phyloP scores from a whole-genome alignment of 2,329 filamentous ascomycete genomes.

The Raffaelea arxii region DNA sequence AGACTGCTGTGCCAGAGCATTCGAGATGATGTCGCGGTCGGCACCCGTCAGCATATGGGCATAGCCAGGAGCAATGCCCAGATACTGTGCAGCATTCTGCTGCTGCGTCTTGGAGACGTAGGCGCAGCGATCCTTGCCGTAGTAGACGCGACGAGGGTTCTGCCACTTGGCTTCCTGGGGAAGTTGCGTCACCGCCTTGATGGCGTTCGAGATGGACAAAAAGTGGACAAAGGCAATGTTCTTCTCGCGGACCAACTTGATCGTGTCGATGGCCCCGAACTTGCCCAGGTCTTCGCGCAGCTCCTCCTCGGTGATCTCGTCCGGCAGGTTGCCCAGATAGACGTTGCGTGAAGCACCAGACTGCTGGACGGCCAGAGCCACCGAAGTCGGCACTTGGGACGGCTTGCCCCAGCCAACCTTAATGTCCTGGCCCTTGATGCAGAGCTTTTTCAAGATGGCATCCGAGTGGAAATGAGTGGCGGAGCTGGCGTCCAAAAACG shows the following conservation, averaged over 20 bases:
- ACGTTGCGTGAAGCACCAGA: slow-evolving; percentile 95
- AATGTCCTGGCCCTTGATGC: slow-evolving; percentile 97
- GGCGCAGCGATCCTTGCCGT: slow-evolving; percentile 95
- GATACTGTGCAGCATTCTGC: slow-evolving; percentile 95
- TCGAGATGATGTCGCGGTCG: slow-evolving; percentile 93
- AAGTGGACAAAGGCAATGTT: slow-evolving; percentile 97
- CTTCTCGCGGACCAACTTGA: slow-evolving; percentile 97
- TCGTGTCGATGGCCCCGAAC: slow-evolving; percentile 91
- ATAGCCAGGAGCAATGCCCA: slow-evolving; percentile 93
- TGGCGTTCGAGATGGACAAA: slow-evolving; percentile 91
- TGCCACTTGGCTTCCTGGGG: slow-evolving; percentile 98
- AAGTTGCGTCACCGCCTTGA: slow-evolving; percentile 94
- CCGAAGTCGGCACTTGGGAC: slow-evolving; percentile 93
- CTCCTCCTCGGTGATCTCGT: slow-evolving; percentile 86
- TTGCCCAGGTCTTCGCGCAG: slow-evolving; percentile 90
- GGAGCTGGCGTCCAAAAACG: slow-evolving; percentile 93
- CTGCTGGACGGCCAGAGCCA: slow-evolving; percentile 94
- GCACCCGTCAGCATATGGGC: slow-evolving; percentile 93
- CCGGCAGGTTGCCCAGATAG: slow-evolving; percentile 85
- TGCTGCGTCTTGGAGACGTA: slow-evolving; percentile 99
- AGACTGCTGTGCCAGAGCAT: slow-evolving; percentile 91
- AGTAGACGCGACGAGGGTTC: slow-evolving; percentile 88
- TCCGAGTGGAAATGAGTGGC: slow-evolving; percentile 99
- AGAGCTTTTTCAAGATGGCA: slow-evolving; percentile 98
- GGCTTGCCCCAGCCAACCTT: slow-evolving; percentile 99